phyloP scores from a whole-genome alignment of 345 rosid species.

The Pistacia integerrima region DNA sequence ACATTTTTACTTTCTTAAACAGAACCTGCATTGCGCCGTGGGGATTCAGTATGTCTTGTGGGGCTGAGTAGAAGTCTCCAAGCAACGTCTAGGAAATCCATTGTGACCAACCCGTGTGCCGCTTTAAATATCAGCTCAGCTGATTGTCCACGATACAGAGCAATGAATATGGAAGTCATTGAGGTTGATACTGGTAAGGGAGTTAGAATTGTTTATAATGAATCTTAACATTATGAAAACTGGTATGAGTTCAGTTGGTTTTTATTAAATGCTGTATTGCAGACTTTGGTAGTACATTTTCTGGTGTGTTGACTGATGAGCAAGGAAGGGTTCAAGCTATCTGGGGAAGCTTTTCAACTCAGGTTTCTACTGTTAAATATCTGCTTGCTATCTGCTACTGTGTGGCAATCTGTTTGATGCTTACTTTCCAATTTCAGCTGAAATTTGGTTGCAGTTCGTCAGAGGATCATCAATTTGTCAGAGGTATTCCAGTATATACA shows the following conservation, averaged over 20 bases:
- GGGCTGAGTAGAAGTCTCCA: constrained; percentile 89
- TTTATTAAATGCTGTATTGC: constrained; percentile 23
- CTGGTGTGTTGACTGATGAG: constrained; percentile 92
- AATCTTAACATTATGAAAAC: neutral
- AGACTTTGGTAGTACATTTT: constrained; percentile 96
- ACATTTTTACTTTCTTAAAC: constrained; percentile 28
- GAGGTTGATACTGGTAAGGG: constrained; percentile 88
- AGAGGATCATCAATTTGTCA: constrained; percentile 88
- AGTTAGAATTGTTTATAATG: constrained; percentile 21
- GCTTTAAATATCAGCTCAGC: constrained; percentile 86
- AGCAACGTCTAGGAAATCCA: constrained; percentile 89
- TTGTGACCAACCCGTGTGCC: constrained; percentile 88
- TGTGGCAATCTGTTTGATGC: constrained; percentile 22
- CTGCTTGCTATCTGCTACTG: constrained; percentile 15
- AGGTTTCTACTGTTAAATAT: constrained; percentile 48
- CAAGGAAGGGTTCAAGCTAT: constrained; percentile 85
- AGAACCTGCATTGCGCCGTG: constrained; percentile 88
- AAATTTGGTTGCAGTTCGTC: constrained; percentile 71
- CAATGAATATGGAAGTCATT: constrained; percentile 93
- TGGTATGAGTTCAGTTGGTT: neutral
- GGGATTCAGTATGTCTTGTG: constrained; percentile 89
- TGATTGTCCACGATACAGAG: constrained; percentile 91
- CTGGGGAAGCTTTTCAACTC: constrained; percentile 97
- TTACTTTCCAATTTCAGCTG: constrained; percentile 49
- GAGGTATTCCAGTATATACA: constrained; percentile 79